phyloP scores from a whole-genome alignment of 2,329 filamentous ascomycete species.

The Phialophora verrucosa region DNA sequence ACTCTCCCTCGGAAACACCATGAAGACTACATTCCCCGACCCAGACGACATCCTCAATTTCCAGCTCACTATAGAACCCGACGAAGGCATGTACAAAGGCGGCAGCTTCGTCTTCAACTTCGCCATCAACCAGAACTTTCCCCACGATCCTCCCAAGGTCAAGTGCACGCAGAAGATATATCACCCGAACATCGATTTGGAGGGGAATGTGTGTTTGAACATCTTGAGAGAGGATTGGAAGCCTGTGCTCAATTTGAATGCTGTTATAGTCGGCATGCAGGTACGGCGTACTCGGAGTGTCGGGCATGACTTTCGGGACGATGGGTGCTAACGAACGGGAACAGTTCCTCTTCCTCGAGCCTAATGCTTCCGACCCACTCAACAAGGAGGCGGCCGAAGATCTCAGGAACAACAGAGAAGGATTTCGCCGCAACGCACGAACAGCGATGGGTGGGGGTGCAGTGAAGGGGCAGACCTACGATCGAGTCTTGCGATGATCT shows the following conservation, averaged over 20 bases:
- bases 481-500: constrained; percentile 63
- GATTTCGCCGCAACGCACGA: constrained; percentile 89
- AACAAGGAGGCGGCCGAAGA: constrained; percentile 98
- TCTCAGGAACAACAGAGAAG: constrained; percentile 80
- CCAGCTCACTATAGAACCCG: constrained; percentile 55
- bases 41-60: constrained; percentile 65
- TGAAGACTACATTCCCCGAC: constrained; percentile 63
- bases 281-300: constrained; percentile 50
- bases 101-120: constrained; percentile 90
- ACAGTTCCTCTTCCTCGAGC: constrained; percentile 95
- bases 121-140: constrained; percentile 91
- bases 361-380: constrained; percentile 94
- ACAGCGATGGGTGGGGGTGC: constrained; percentile 79
- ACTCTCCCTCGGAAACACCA: constrained; percentile 59
- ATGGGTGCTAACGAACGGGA: constrained; percentile 7
- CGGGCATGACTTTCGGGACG: background rate
- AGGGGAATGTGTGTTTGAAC: constrained; percentile 97
- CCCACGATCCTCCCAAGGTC: constrained; percentile 96
- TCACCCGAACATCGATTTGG: constrained; percentile 96
- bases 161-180: constrained; percentile 98
- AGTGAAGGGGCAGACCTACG: constrained; percentile 75
- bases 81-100: constrained; percentile 78
- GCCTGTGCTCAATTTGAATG: constrained; percentile 94
- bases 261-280: constrained; percentile 92
- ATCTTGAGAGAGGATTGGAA: constrained; percentile 99